Base-by-base conservation (phyloP, 352 stramenopile species). In the Thraustotheca clavata region DNA sequence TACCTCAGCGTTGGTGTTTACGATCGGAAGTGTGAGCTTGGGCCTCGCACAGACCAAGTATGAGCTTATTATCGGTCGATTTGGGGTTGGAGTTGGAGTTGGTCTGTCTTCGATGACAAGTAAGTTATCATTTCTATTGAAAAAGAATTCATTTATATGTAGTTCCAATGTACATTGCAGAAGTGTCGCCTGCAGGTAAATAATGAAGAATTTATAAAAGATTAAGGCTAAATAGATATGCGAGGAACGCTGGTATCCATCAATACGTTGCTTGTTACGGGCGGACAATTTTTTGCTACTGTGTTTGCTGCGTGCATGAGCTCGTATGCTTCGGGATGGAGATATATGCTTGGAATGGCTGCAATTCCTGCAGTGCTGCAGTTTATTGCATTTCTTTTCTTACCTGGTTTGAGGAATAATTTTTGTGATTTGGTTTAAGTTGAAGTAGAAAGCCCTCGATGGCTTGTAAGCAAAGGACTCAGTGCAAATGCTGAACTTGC, bases 261-360 rank as follows among this genome's bases (percentile, higher is more conserved):
- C 48, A 91, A 91, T 50, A 87, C 76, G n/a, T 72, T 86, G 5
- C 63, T 86, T 18, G 73, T 89, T 29, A 91, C 80, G 0, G 80
- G 83, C 31, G 83, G 83, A 9, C 80, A 92, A 63, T 90, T 92
- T 62, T 89, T 92, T 29, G 80, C 83, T 12, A 82, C 71, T 46
- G 52, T 91, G 0, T 59, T 91, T n/a, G 78, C 74, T 5, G 82
- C 80, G 0, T 16, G 80, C 20, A 62, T 91, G 34, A 85, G 77
- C 33, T 27, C 67, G n/a, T 72, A 79, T 4, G 61, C 71, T 6
- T 67, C 81, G 16, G 81, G 83, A 7, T 92, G 85, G 82, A 72
- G 85, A 16, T 90, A 85, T 60, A 91, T 94, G 83, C 80, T 94
- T 7, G 85, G 85, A 0, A 62, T 91, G 27, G 78, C 77, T 5